Base-by-base conservation (phyloP, 805 yeast species). In the Zygoascus bituminiphila region DNA sequence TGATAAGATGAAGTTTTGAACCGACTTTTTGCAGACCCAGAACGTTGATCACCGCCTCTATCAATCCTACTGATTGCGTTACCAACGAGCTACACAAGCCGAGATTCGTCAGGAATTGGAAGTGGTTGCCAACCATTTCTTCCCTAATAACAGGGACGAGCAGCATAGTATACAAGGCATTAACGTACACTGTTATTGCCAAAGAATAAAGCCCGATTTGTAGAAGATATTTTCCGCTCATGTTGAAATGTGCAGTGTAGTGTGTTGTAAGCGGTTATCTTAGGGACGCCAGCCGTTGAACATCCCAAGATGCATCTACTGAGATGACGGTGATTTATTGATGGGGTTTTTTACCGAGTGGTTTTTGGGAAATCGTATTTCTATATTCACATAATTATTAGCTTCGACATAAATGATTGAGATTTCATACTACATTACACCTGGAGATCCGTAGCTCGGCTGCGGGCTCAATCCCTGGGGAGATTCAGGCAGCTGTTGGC, bases 71-170 rank as follows among this genome's bases (percentile, higher is more conserved):
- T 8, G 53, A 31, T 46, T 71, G 44, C 31, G 65, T 45, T 47
- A 67, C n/a, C 54, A 67, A 46, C 22, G 60, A 23, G 50, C 58
- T 50, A 45, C 51, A 36, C 36, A 62, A 49, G 23, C 60, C 57
- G 48, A 57, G 50, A 37, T 59, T 58, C 25, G 69, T 65, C 45
- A 65, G 57, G 63, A 66, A 45, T 51, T 57, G 58, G 50, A 55
- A 46, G 51, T 75, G 54, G 68, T 78, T 61, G 26, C 68, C 67
- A 45, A 53, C 58, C 17, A 43, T 35, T 21, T 43, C 26, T 36
- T 45, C 42, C 19, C 50, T 42, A 20, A 49, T 35, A 4, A 48
- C 25, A 12, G 38, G 48, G 33, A 53, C 51, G 12, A 52, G 37
- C 23, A 47, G 22, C 17, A 47, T 20, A 5, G 24, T 14, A 9